A percentile compares a stretch with the other conserved stretches of the same genome.
These are phyloP conservation scores for Viscum album DNA, from an alignment of 177 flowering plant genomes.

Conservation along the genomic window DNA sequence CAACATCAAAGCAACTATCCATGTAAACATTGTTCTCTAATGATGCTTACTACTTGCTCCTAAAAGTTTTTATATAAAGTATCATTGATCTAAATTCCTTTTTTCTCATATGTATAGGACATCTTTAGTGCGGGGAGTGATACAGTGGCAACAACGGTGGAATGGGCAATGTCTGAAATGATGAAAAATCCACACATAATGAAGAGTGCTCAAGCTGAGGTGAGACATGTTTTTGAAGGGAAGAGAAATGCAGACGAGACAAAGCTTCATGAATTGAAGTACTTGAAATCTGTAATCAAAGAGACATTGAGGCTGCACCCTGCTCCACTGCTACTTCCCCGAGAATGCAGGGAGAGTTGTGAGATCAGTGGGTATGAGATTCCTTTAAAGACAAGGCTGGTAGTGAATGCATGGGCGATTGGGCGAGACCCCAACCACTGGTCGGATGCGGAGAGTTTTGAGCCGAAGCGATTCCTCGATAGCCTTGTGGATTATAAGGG, in stretches of 20 bases:
- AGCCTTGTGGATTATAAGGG: not conserved
- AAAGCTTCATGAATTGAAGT: not conserved
- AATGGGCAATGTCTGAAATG: not conserved
- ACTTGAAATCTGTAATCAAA: not conserved
- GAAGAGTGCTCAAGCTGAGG: not conserved
- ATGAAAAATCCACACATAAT: not conserved
- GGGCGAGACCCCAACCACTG: not conserved
- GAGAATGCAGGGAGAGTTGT: not conserved
- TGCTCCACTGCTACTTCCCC: not conserved
- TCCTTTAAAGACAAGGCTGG: not conserved
- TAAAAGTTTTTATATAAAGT: no score
- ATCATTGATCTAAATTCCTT: no score
- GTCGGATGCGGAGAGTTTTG: not conserved
- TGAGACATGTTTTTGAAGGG: not conserved
- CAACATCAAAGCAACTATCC: no score
- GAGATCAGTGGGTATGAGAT: not conserved
- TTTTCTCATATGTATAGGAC: not conserved
- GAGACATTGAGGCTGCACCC: not conserved
- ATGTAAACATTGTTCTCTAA: no score
- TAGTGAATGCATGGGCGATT: not conserved
- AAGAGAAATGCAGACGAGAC: not conserved
- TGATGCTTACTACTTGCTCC: no score
- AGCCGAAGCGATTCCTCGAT: not conserved
- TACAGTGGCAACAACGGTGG: not conserved
- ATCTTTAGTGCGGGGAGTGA: not conserved